Percentiles rank a stretch among this genome's conserved stretches.
Evolutionary conservation across 352 stramenopile genomes (phyloP).

Genomic region (Pythium monospermum): DNA sequence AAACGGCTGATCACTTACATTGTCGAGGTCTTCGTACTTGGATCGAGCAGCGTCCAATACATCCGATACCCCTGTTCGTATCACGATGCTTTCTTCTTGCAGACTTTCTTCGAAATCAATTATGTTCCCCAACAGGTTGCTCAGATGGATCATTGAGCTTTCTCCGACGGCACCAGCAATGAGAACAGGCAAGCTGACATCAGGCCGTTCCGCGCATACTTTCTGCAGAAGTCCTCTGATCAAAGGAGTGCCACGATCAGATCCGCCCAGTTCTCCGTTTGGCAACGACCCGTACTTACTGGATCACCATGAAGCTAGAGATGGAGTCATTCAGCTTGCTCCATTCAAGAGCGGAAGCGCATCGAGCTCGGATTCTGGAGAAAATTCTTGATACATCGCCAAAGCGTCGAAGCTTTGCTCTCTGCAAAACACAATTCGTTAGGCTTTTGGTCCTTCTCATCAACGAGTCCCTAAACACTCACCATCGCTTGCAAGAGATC

Average conservation of each 20-base stretch:
- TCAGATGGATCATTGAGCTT: constrained; percentile 46
- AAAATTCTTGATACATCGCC: constrained; percentile 63
- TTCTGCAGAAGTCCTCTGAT: constrained; percentile 16
- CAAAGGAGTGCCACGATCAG: constrained; percentile 9
- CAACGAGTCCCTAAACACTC: neutral
- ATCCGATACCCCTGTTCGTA: constrained; percentile 68
- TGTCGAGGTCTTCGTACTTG: constrained; percentile 81
- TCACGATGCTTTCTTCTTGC: constrained; percentile 51
- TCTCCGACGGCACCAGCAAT: constrained; percentile 33
- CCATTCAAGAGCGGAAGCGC: constrained; percentile 64
- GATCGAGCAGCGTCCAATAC: constrained; percentile 57
- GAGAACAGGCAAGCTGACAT: constrained; percentile 21
- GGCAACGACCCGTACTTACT: too few relatives aligned
- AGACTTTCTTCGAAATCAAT: constrained; percentile 80
- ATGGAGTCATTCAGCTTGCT: constrained; percentile 52
- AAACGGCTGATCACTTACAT: constrained; percentile 30
- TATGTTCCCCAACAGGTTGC: constrained; percentile 78
- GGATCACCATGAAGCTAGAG: constrained; percentile 46
- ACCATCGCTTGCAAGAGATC: constrained; percentile 62
- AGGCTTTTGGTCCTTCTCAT: neutral
- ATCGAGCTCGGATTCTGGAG: constrained; percentile 52
- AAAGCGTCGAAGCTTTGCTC: constrained; percentile 55
- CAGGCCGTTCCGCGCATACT: neutral
- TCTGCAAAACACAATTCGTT: constrained; percentile 21
- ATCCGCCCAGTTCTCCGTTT: too few relatives aligned